Conservation (phyloP, 305 asterid genomes). For the Vinca major region DNA sequence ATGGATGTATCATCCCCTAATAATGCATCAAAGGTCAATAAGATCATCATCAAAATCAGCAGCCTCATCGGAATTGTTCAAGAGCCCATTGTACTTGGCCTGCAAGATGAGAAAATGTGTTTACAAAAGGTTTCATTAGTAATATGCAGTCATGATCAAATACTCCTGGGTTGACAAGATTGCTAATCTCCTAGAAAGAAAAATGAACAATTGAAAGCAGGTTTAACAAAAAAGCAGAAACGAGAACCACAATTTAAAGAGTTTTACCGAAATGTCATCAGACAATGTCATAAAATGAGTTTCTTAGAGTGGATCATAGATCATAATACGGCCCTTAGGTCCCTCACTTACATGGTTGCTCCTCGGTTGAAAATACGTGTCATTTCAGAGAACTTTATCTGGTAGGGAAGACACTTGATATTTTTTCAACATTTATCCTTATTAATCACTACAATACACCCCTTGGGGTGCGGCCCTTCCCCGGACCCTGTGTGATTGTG, state of each 20-base stretch:
- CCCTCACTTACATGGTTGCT: too few species aligned
- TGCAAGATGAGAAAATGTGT: constrained; percentile 29
- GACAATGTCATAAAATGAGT: not conserved
- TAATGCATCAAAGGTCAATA: constrained; percentile 52
- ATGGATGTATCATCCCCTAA: constrained; percentile 54
- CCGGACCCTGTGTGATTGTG: too few species aligned
- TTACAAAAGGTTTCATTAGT: not conserved
- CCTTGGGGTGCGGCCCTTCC: too few species aligned
- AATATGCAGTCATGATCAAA: constrained; percentile 1
- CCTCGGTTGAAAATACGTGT: too few species aligned
- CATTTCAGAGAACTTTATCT: too few species aligned
- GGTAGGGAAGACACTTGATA: too few species aligned
- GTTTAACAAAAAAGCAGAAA: not conserved
- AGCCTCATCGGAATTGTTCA: constrained; percentile 39
- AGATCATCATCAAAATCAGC: constrained; percentile 39
- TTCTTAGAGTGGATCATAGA: not conserved
- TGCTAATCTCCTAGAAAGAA: not conserved
- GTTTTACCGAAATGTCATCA: not conserved
- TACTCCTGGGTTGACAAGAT: constrained; percentile 2
- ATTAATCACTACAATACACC: too few species aligned
- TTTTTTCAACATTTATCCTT: too few species aligned
- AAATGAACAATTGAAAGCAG: too few species aligned
- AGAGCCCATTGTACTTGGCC: constrained; percentile 42
- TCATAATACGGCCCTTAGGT: not conserved
- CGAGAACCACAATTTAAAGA: not conserved